These are phyloP conservation scores for Castanea sativa DNA, from an alignment of 306 rosid genomes.

Conservation along the genomic window DNA sequence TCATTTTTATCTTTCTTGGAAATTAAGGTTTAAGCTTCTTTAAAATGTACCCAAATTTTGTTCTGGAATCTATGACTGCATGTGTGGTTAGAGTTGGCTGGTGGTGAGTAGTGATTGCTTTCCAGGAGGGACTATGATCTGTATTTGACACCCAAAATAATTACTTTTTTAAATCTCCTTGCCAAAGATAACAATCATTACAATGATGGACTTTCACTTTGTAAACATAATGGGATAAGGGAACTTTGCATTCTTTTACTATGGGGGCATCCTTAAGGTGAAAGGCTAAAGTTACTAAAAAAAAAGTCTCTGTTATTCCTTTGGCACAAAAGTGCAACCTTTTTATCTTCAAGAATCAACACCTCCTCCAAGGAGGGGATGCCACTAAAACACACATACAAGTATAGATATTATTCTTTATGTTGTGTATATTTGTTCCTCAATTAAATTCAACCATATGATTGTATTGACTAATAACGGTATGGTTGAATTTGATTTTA, in stretches of 20 bases:
- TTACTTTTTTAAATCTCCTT: constrained; percentile 8
- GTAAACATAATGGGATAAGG: constrained; percentile 10
- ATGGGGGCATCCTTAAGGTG: constrained; percentile 7
- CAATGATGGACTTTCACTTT: constrained; percentile 41
- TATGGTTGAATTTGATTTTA: no score
- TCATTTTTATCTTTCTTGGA: constrained; percentile 25
- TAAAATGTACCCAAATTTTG: constrained; percentile 15
- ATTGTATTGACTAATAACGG: no score
- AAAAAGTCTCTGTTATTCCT: constrained; percentile 30
- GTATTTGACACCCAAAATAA: constrained; percentile 14
- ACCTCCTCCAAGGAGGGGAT: not conserved
- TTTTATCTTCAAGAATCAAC: constrained; percentile 27
- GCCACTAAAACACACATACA: not conserved
- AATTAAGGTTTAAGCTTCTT: constrained; percentile 39
- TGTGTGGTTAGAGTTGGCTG: constrained; percentile 14
- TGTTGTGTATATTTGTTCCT: no score
- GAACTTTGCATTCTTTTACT: constrained; percentile 23
- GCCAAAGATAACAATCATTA: constrained; percentile 18
- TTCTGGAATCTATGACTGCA: constrained; percentile 13
- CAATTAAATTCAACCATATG: no score
- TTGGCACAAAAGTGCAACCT: constrained; percentile 34
- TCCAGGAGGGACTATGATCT: constrained; percentile 18
- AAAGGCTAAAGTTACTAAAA: constrained; percentile 26
- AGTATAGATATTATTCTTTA: no score
- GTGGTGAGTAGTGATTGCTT: constrained; percentile 10